These are phyloP conservation scores for Chytridium lagenaria DNA, from an alignment of 371 early-diverging fungal genomes.

Conservation along the genomic window DNA sequence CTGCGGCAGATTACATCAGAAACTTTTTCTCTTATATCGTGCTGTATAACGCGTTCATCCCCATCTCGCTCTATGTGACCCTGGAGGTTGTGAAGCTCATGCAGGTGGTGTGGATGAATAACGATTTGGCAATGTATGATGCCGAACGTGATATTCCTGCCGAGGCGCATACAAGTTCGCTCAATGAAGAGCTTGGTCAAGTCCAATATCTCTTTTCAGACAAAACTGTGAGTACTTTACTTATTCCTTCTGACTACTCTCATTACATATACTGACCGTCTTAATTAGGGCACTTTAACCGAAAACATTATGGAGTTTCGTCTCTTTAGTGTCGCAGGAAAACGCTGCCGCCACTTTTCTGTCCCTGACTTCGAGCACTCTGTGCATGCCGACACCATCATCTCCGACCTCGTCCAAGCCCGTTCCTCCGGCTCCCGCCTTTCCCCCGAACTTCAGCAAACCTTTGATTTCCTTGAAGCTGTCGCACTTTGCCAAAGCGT, in stretches of 20 bases:
- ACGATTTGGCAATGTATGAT: conserved; percentile 89
- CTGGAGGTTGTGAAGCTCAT: conserved; percentile 78
- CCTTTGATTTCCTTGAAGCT: conserved; percentile 36
- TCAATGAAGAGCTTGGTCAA: conserved; percentile 85
- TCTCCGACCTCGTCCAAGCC: conserved; percentile 17
- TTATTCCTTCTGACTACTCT: neutral
- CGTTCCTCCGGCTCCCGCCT: conserved; percentile 3
- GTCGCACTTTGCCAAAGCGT: conserved; percentile 43
- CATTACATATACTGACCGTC: conserved; percentile 73
- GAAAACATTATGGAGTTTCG: conserved; percentile 71
- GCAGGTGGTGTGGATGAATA: conserved; percentile 73
- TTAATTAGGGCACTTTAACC: conserved; percentile 87
- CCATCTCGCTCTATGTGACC: conserved; percentile 96
- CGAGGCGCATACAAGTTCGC: conserved; percentile 84
- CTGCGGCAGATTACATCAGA: neutral
- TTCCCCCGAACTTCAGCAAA: conserved; percentile 21
- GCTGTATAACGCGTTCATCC: conserved; percentile 83
- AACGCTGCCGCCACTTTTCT: conserved; percentile 64
- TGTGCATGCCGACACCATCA: neutral
- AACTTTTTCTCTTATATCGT: conserved; percentile 49
- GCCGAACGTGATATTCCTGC: conserved; percentile 68
- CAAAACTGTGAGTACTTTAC: conserved; percentile 63
- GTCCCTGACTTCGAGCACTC: conserved; percentile 7
- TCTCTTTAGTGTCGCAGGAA: conserved; percentile 80
- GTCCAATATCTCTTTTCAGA: conserved; percentile 96